These are phyloP conservation scores for Fusarium keratoplasticum DNA, from an alignment of 2,329 filamentous ascomycete species.

Conservation along the genomic window DNA sequence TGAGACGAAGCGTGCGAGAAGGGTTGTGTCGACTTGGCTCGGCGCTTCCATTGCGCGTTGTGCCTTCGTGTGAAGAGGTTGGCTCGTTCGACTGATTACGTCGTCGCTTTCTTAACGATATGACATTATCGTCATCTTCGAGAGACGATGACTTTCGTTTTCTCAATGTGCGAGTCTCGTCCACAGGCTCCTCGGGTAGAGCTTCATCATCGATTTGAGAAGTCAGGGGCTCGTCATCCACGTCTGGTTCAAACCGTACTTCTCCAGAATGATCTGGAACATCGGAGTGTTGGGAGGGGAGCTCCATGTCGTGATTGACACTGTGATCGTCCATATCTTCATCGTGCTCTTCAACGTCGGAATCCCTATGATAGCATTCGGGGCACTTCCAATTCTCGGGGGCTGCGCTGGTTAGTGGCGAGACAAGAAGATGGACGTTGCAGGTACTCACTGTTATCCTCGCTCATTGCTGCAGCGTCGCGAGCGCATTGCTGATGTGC, in stretches of 20 bases:
- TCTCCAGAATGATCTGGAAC: constrained; percentile 28
- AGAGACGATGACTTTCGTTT: constrained; percentile 86
- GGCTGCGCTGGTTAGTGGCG: constrained; percentile 46
- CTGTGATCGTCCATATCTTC: constrained; percentile 42
- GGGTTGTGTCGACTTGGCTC: constrained; percentile 49
- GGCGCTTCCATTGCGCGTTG: constrained; percentile 43
- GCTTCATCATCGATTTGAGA: constrained; percentile 20
- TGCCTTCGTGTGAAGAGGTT: constrained; percentile 50
- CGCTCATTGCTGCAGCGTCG: constrained; percentile 62
- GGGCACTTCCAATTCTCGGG: constrained; percentile 63
- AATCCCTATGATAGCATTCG: constrained; percentile 56
- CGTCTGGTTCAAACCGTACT: constrained; percentile 4
- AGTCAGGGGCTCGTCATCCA: constrained; percentile 23
- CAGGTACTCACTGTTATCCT: constrained; percentile 46
- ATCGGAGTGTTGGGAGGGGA: constrained; percentile 45
- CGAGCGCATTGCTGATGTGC: constrained; percentile 93
- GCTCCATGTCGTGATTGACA: constrained; percentile 36
- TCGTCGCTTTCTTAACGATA: constrained; percentile 65
- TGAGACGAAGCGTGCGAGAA: constrained; percentile 70
- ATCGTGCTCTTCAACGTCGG: constrained; percentile 48
- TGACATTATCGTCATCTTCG: constrained; percentile 67
- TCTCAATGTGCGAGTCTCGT: constrained; percentile 81
- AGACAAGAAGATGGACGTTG: background rate
- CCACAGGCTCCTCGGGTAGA: constrained; percentile 21
- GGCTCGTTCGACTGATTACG: constrained; percentile 60